Evolutionary conservation across 805 yeast species (phyloP), one percentile per base, ranked within the genome.

Genomic region (Candida maltosa): DNA sequence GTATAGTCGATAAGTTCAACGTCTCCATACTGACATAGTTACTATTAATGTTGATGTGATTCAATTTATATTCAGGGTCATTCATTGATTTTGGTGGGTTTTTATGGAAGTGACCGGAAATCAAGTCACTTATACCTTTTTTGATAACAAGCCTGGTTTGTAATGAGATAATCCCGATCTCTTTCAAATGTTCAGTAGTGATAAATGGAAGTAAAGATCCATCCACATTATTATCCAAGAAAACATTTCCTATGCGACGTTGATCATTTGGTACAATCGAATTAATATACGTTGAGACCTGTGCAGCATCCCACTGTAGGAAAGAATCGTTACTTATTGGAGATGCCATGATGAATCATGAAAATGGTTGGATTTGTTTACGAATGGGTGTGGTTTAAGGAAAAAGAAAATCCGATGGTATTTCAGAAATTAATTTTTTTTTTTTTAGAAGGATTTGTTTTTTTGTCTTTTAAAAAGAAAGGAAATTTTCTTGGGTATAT

Each of bases 201-300:
- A 89, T 63, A 41, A 76, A 80, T 2, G 86, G 78, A 34, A 91
- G 61, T 4, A 84, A 69, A 20, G 83, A 75, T 2, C 96, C 96
- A 3, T 82, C 78, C 33, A 86, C 75, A 46, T 79, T 79, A 56
- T 86, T 75, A 3, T 66, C 69, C 17, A 68, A 59, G 50, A 82
- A 80, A 7, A 39, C 39, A 10, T 48, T 24, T 15, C 60, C 60
- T 12, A 59, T 33, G 26, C 34, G 39, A 15, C 38, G 30, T 31
- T 46, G 46, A 15, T 52, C 57, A 16, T 45, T 54, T 8, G 54
- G 54, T 12, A 54, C 32, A 5, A 51, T 37, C 4, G 52, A 42
- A 37, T 49, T 46, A 15, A 67, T 51, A 38, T 52, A 64, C 33
- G 46, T 53, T n/a, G 69, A 50, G 10, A 67, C 73, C 39, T 67